Base-by-base conservation (phyloP, 2,329 filamentous ascomycete species). In the Aureobasidium leucospermi region DNA sequence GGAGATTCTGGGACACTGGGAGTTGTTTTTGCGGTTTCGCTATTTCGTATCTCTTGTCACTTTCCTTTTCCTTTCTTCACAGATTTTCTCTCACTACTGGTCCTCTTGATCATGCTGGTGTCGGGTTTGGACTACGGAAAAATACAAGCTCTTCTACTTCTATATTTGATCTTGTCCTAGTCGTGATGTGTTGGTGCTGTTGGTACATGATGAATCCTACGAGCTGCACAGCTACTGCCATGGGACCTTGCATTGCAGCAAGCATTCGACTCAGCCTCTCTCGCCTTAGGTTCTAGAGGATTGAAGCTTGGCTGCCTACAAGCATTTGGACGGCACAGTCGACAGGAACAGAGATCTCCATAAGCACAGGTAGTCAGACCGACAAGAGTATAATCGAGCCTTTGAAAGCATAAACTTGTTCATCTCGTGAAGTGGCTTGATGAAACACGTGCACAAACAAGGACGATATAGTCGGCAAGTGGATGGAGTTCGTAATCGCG, bases 1-100 rank as follows among this genome's bases (percentile, higher is more conserved):
- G 45, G 45, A 56, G 52, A 56, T 57, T 57, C 52, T 45, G 51
- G 52, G 52, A n/a, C 23, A 31, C 52, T 47, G 55, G 55, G 55
- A 58, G 43, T 58, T 47, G 42, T 58, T 41, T 31, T 58, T 48
- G 43, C 43, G 38, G 34, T 48, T 58, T 58, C 43, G 42, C 55
- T 58, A 42, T 57, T 58, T 58, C 55, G 55, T 58, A 58, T 58
- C 43, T 58, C 55, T 34, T 46, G 39, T 56, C 48, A 41, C 16
- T 19, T 41, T 48, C 48, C 34, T 41, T 10, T 58, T 48, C 28
- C 34, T 36, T 34, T 39, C n/a, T 38, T 28, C 43, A 32, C 51
- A 23, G 29, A 43, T 42, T 55, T 32, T 55, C 51, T 42, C 39
- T 43, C 29, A 29, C 51, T 23, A 38, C 51, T 55, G 48, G 48